Evolutionary conservation across 2,329 filamentous ascomycete species (phyloP), one percentile per base, ranked within the genome.

Genomic region (Diaporthe humulicola): DNA sequence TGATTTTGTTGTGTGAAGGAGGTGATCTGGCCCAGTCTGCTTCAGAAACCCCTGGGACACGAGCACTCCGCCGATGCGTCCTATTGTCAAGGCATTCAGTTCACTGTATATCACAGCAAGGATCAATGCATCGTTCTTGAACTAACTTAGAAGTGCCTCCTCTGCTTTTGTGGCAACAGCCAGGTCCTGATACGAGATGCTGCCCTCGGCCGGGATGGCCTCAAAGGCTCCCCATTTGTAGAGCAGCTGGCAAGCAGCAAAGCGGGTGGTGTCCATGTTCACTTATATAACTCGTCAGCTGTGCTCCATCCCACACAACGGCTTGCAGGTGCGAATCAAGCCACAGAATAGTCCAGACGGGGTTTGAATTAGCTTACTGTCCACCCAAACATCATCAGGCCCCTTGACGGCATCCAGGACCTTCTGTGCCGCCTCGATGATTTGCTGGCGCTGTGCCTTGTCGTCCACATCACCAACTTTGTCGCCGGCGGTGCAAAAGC

Each of bases 151-250:
- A 28, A 61, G 42, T 3, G 56, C 56, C 70, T 71, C 70, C 19
- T 79, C 77, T 8, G 76, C 76, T 9, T 77, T 54, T 0, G 78
- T 58, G 25, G 57, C 74, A 9, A 10, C 38, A 0, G 79, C 78
- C 19, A 81, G 73, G 9, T 77, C 75, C 12, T 70, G 30, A 10
- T 78, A 79, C 10, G 77, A 76, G 36, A 80, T 78, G 33, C 54
- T 66, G 22, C 66, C 75, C 5, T 75, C 14, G 28, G 71, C 28
- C 0, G 79, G 79, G 22, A 81, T 77, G 10, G 69, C 52, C 28
- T 80, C 78, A 30, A 81, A 80, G 1, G 71, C 78, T 4, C 76
- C 72, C 80, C 80, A 81, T 45, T 78, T 75, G 25, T 75, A 66
- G 60, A 80, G 80, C 15, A 80, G 56, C 77, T 78, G 58, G 75